Conservation (phyloP, 2,329 filamentous ascomycete genomes). For the Thielaviopsis populi region DNA sequence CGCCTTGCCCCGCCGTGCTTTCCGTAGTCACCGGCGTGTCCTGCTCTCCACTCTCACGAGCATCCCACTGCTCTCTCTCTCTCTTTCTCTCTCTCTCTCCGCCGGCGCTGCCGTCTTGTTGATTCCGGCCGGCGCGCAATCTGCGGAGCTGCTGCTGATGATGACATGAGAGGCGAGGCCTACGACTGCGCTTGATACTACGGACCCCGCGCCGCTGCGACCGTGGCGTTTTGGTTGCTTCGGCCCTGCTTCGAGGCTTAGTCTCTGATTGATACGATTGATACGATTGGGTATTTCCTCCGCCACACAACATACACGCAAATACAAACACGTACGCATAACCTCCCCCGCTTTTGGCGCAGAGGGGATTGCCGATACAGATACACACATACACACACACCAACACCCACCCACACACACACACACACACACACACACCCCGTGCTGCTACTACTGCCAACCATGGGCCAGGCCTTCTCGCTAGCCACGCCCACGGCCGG, state of each 20-base stretch:
- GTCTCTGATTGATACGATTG: too few species aligned
- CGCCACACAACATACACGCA: too few species aligned
- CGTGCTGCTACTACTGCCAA: constrained; percentile 12
- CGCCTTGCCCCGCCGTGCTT: too few species aligned
- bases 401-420: constrained; percentile 16
- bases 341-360: too few species aligned
- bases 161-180: not conserved
- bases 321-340: too few species aligned
- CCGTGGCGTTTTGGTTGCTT: too few species aligned
- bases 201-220: not conserved
- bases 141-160: not conserved
- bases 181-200: not conserved
- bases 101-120: not conserved
- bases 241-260: too few species aligned
- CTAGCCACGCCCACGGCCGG: constrained; percentile 82
- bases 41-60: too few species aligned
- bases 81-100: not conserved
- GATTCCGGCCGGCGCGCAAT: not conserved
- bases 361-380: too few species aligned
- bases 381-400: not conserved
- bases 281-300: too few species aligned
- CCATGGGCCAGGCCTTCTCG: constrained; percentile 95
- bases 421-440: not conserved
- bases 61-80: too few species aligned
- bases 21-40: too few species aligned